These are phyloP conservation scores for Nannochloropsis gaditana DNA, from an alignment of 108 stramenopile species.

Conservation along the genomic window DNA sequence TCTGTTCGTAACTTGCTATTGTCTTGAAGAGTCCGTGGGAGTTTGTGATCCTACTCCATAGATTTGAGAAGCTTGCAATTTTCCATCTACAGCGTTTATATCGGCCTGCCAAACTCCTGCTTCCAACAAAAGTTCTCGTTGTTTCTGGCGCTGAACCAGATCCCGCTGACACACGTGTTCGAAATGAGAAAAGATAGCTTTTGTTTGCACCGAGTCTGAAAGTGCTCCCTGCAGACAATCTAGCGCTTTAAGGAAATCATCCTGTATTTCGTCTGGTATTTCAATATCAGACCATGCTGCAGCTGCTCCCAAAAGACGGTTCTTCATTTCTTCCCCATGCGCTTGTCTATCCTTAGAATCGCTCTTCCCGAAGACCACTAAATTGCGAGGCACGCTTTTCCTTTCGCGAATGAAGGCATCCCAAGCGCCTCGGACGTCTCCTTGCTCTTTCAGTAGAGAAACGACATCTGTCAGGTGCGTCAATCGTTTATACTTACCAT, in stretches of 20 bases:
- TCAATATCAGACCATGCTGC: not conserved
- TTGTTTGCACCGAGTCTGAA: not conserved
- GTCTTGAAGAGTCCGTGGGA: not conserved
- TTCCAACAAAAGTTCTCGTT: not conserved
- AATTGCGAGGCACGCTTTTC: not conserved
- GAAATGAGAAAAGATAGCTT: not conserved
- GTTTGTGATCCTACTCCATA: constrained; percentile 13
- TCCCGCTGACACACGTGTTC: constrained; percentile 7
- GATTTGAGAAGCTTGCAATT: not conserved
- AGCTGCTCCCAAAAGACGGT: not conserved
- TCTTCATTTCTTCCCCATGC: not conserved
- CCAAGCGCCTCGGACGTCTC: not conserved
- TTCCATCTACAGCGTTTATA: not conserved
- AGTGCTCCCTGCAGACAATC: not conserved
- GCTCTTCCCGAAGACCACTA: not conserved
- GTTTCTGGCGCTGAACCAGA: not conserved
- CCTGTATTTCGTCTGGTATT: not conserved
- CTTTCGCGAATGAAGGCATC: not conserved
- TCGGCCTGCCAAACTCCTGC: not conserved
- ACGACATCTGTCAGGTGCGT: not conserved
- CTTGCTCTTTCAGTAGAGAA: not conserved
- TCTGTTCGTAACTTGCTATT: too few relatives aligned
- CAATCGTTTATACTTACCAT: not conserved
- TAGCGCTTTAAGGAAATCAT: not conserved
- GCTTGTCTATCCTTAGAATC: not conserved